Percentiles rank a stretch among this genome's conserved stretches.
phyloP scores from a whole-genome alignment of 805 yeast species.

The Yamadazyma insecticola region DNA sequence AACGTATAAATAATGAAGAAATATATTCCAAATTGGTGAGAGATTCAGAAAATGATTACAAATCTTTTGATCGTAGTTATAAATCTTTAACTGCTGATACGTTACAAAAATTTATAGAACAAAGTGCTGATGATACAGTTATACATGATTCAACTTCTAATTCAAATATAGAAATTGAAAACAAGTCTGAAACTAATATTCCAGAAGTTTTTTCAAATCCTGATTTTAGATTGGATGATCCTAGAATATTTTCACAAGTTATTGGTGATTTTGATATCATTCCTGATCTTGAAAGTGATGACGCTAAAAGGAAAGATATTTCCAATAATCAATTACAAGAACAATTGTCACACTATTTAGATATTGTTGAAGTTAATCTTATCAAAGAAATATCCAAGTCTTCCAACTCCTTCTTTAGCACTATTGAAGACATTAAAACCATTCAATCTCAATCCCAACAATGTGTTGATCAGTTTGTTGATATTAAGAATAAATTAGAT shows the following conservation, averaged over 20 bases:
- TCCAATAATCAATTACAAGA: conserved; percentile 65
- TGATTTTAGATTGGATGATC: conserved; percentile 81
- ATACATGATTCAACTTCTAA: conserved; percentile 2
- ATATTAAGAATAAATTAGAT: conserved; percentile 43
- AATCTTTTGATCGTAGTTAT: conserved; percentile 34
- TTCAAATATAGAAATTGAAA: conserved; percentile 4
- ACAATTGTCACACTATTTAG: conserved; percentile 75
- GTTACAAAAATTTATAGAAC: conserved; percentile 21
- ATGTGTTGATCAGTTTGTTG: conserved; percentile 45
- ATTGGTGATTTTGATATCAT: conserved; percentile 52
- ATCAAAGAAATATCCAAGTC: conserved; percentile 81
- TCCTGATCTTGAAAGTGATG: conserved; percentile 19
- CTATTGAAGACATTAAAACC: conserved; percentile 70
- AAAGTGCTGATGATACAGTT: conserved; percentile 7
- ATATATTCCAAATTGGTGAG: conserved; percentile 16
- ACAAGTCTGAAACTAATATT: conserved; percentile 24
- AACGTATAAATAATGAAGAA: conserved; percentile 19
- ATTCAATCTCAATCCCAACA: conserved; percentile 52
- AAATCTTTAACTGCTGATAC: conserved; percentile 34
- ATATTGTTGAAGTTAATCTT: conserved; percentile 75
- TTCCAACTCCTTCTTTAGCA: conserved; percentile 78
- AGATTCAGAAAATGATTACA: conserved; percentile 22
- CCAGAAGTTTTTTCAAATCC: conserved; percentile 67
- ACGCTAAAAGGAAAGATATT: conserved; percentile 26
- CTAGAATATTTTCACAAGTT: conserved; percentile 74